Evolutionary conservation across 441 rosid genomes (phyloP).

Genomic region (Populus hybrid): DNA sequence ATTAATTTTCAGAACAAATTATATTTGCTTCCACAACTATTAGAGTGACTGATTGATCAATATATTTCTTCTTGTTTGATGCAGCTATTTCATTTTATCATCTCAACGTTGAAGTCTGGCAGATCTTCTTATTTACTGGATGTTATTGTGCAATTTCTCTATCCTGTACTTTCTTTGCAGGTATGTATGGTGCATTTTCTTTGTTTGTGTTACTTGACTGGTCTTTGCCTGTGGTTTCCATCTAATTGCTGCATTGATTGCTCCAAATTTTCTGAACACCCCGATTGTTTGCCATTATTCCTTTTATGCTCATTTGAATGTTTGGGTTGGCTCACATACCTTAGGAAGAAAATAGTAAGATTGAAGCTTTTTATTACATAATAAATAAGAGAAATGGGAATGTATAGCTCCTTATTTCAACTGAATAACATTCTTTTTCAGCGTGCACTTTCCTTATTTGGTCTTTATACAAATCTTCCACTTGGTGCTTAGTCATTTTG

Average conservation of each 20-base stretch:
- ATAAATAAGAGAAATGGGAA: neutral
- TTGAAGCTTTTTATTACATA: neutral
- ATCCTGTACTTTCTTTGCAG: constrained; percentile 93
- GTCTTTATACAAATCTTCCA: neutral
- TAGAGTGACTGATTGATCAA: constrained; percentile 14
- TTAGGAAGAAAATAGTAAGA: neutral
- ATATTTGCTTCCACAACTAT: constrained; percentile 3
- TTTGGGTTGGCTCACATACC: neutral
- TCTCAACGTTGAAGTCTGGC: constrained; percentile 91
- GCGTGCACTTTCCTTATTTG: neutral
- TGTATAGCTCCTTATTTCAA: neutral
- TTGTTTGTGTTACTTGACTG: constrained; percentile 4
- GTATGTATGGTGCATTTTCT: constrained; percentile 37
- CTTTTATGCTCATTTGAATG: neutral
- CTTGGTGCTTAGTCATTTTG: neutral
- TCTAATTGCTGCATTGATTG: neutral
- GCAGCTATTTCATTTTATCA: constrained; percentile 89
- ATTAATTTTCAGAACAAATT: constrained; percentile 26
- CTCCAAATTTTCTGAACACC: neutral
- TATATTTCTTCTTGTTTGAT: constrained; percentile 18
- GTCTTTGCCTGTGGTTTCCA: constrained; percentile 4
- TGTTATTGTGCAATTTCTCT: constrained; percentile 68
- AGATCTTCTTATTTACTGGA: constrained; percentile 91
- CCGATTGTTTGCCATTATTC: neutral
- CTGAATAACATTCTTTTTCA: neutral